Base-by-base conservation (phyloP, 768 basidiomycete species). In the Chalciporus piperatus region DNA sequence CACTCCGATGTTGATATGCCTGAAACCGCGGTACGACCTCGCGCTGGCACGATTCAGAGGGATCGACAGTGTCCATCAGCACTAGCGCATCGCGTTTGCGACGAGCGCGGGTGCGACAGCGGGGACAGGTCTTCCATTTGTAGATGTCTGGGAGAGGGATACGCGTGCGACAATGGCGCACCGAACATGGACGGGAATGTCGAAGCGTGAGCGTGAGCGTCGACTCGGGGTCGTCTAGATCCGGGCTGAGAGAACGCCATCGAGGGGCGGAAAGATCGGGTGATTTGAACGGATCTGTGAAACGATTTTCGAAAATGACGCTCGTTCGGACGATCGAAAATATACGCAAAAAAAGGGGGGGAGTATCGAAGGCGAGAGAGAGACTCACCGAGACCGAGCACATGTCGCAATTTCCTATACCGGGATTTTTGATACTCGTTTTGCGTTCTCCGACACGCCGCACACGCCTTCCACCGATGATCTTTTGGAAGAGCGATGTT, bases 391-490 rank as follows among this genome's bases (percentile, higher is more conserved):
- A 47, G 16, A 35, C 50, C 48, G 8, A 51, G 16, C 7, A 51
- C 7, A 11, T 27, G 11, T 23, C 52, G 47, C 33, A 52, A 55
- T 3, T 20, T 20, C 28, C 54, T 54, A 20, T 61, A 58, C 9
- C 68, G 70, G 39, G 58, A 59, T 13, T 66, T 57, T 51, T 75
- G 74, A 52, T 72, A 74, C 28, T 63, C 48, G 6, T 75, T 65
- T 22, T 66, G 65, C 19, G 64, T 64, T n/a, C 64, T 54, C 13
- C 76, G 72, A 54, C 77, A 78, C 3, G 71, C 49, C 6, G 72
- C 68, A 41, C 77, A 79, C 9, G 66, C 70, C 56, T 78, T 77
- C 75, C 74, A 74, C 1, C 60, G 66, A 51, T 73, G 69, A 7
- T 58, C 65, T 17, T 45, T 45, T 2, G 69, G 60, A 23, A 79